Percentiles rank a stretch among this genome's conserved stretches.
Conservation (phyloP, 805 yeast species). For the Wickerhamiella bombiphila region DNA sequence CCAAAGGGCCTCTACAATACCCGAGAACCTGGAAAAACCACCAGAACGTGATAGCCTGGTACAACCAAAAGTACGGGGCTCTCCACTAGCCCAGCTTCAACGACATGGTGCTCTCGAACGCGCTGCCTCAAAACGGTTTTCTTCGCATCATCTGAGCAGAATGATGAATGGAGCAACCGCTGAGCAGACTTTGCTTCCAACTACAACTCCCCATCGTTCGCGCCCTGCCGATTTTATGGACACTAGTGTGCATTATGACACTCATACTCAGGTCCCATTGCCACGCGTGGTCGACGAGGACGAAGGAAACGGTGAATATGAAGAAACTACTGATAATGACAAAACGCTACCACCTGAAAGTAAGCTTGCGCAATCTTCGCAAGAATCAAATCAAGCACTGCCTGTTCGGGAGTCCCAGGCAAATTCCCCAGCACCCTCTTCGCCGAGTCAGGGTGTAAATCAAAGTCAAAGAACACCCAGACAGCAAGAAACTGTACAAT, state of each 20-base stretch:
- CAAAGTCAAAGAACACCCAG: too few species aligned
- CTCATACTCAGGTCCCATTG: not conserved
- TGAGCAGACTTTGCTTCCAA: constrained; percentile 13
- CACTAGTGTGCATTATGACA: not conserved
- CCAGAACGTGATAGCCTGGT: not conserved
- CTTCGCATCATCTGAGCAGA: constrained; percentile 84
- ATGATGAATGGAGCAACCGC: constrained; percentile 22
- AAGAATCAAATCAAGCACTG: not conserved
- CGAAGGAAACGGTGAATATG: not conserved
- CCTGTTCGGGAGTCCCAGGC: not conserved
- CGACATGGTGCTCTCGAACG: constrained; percentile 73
- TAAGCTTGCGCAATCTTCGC: not conserved
- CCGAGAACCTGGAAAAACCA: not conserved
- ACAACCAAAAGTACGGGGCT: not conserved
- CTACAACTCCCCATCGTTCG: constrained; percentile 13
- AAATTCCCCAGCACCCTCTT: not conserved
- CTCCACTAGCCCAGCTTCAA: constrained; percentile 56
- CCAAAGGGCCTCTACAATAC: not conserved
- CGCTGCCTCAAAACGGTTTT: constrained; percentile 83
- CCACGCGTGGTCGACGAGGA: not conserved
- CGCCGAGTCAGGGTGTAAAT: not conserved
- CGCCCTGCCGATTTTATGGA: constrained; percentile 16
- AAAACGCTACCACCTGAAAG: not conserved
- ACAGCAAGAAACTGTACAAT: not conserved
- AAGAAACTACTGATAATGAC: not conserved